Evolutionary conservation across 106 monocot genomes (phyloP).

Genomic region (Dendrobium chrysotoxum): DNA sequence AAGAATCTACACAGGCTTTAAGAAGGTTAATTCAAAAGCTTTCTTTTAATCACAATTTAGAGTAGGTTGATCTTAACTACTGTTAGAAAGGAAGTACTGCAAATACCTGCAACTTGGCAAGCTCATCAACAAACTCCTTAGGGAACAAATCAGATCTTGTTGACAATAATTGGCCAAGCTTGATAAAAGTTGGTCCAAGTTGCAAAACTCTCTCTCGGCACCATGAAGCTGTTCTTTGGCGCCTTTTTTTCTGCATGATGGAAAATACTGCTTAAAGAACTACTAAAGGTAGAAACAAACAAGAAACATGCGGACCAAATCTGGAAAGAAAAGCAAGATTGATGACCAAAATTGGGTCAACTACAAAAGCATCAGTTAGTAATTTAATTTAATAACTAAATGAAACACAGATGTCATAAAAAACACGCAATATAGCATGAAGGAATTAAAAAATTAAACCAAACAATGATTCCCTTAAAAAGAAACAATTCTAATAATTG

Average conservation of each 20-base stretch:
- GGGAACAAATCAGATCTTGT: conserved; percentile 93
- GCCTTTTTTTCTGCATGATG: conserved; percentile 55
- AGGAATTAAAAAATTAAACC: too few relatives aligned
- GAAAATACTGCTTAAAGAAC: conserved; percentile 2
- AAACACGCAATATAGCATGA: too few relatives aligned
- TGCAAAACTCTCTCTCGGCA: conserved; percentile 79
- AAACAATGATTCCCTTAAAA: too few relatives aligned
- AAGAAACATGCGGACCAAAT: too few relatives aligned
- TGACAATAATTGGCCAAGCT: conserved; percentile 86
- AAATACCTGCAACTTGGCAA: conserved; percentile 89
- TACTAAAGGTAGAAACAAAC: background rate
- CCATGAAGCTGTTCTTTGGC: conserved; percentile 82
- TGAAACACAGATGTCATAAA: too few relatives aligned
- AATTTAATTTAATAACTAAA: too few relatives aligned
- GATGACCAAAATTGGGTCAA: too few relatives aligned
- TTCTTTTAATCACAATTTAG: background rate
- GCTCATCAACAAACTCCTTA: conserved; percentile 84
- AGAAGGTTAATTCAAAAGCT: background rate
- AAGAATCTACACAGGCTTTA: background rate
- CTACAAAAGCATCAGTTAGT: too few relatives aligned
- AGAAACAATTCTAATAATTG: too few relatives aligned
- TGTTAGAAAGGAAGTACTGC: background rate
- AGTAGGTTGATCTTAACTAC: background rate
- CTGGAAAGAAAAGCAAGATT: too few relatives aligned
- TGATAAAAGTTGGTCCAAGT: conserved; percentile 93